Percentiles rank a stretch among this genome's conserved stretches.
Conservation (phyloP, 2,329 filamentous ascomycete genomes). For the Moelleriella libera region DNA sequence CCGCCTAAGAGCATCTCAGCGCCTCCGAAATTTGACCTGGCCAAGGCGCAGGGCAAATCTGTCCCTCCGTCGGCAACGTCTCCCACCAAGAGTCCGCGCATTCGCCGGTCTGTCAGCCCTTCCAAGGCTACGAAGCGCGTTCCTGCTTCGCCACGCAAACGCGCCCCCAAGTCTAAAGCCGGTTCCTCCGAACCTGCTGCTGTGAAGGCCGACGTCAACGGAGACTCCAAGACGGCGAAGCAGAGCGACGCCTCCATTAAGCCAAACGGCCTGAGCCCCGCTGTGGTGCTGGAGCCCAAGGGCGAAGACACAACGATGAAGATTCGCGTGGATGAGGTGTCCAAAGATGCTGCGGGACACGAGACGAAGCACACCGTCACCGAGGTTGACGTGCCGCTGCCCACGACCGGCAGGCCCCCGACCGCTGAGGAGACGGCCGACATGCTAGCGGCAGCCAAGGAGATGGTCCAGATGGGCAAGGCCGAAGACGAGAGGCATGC, state of each 20-base stretch:
- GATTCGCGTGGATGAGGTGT: constrained; percentile 52
- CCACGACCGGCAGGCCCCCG: constrained; percentile 47
- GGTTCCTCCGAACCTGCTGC: constrained; percentile 18
- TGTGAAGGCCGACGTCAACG: constrained; percentile 15
- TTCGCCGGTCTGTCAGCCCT: constrained; percentile 43
- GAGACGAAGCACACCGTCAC: constrained; percentile 61
- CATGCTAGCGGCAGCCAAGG: constrained; percentile 76
- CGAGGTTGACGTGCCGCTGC: constrained; percentile 57
- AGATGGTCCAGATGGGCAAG: constrained; percentile 65
- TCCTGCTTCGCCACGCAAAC: constrained; percentile 40
- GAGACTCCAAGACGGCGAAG: constrained; percentile 15
- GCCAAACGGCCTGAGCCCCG: constrained; percentile 32
- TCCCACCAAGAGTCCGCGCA: constrained; percentile 30
- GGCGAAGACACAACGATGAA: constrained; percentile 49
- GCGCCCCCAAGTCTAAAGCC: constrained; percentile 28
- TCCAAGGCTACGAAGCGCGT: constrained; percentile 33
- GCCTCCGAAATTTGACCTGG: constrained; percentile 64
- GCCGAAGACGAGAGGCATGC: constrained; percentile 26
- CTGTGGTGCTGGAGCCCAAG: constrained; percentile 32
- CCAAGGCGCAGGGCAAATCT: constrained; percentile 26
- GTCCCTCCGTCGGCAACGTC: constrained; percentile 34
- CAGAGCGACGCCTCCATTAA: constrained; percentile 25
- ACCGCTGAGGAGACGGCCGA: constrained; percentile 64
- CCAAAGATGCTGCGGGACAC: constrained; percentile 37
- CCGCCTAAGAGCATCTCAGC: constrained; percentile 64